A percentile compares a stretch with the other conserved stretches of the same genome.
These are phyloP conservation scores for Barbarea vulgaris DNA, from an alignment of 345 rosid genomes.

Conservation along the genomic window DNA sequence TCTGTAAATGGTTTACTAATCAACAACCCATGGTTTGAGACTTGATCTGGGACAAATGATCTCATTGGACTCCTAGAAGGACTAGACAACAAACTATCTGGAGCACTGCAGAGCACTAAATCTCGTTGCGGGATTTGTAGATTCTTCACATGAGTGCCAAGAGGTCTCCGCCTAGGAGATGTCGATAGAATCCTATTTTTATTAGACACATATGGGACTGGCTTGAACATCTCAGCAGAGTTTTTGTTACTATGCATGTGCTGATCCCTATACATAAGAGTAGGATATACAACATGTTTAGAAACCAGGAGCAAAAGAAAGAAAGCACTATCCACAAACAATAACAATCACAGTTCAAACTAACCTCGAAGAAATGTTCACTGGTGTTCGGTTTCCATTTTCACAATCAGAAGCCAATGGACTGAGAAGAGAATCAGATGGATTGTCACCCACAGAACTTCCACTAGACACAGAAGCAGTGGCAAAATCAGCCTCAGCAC, in stretches of 20 bases:
- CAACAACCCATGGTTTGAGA: conserved; percentile 66
- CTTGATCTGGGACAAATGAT: conserved; percentile 68
- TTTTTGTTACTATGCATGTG: conserved; percentile 45
- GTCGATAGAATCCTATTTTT: conserved; percentile 51
- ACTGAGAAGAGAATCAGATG: conserved; percentile 62
- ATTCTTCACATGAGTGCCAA: conserved; percentile 59
- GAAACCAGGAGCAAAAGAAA: conserved; percentile 7
- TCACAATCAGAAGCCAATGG: conserved; percentile 79
- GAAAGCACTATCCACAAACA: neutral
- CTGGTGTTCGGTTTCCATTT: conserved; percentile 58
- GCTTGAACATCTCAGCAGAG: conserved; percentile 65
- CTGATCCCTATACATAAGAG: conserved; percentile 59
- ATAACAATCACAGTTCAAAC: conserved; percentile 29
- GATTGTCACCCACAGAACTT: conserved; percentile 69
- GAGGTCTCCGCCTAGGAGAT: conserved; percentile 68
- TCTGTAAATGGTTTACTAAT: conserved; percentile 75
- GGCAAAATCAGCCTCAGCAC: conserved; percentile 61
- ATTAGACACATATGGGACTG: conserved; percentile 48
- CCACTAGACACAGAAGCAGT: conserved; percentile 70
- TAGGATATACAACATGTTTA: conserved; percentile 34
- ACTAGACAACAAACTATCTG: conserved; percentile 96
- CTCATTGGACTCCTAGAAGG: conserved; percentile 97
- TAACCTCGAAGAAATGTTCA: conserved; percentile 67
- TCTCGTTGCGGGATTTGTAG: conserved; percentile 71
- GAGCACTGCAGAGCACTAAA: conserved; percentile 69